These are phyloP conservation scores for Ascochyta clinopodiicola DNA, from an alignment of 2,329 filamentous ascomycete genomes.

Conservation along the genomic window DNA sequence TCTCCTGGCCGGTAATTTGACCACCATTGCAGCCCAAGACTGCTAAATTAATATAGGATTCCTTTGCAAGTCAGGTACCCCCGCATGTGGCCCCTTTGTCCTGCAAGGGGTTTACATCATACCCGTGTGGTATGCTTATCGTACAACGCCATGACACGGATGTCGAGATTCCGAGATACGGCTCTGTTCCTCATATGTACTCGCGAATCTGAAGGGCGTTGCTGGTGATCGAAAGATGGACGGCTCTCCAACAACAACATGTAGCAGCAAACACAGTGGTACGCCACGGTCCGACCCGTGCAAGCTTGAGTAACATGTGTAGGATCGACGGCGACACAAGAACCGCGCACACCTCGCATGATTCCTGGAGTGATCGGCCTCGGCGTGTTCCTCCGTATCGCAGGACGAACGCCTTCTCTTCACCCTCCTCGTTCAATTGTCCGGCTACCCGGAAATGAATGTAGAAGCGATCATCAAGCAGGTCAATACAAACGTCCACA, in stretches of 20 bases:
- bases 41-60: too few species aligned
- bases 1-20: too few species aligned
- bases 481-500: neutral
- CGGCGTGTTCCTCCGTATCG: neutral
- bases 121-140: too few species aligned
- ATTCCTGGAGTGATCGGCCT: neutral
- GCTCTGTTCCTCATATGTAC: neutral
- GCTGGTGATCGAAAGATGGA: neutral
- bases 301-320: constrained; percentile 12
- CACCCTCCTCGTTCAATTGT: neutral
- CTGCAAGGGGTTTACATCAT: too few species aligned
- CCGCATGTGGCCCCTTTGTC: too few species aligned
- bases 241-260: neutral
- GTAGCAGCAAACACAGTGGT: constrained; percentile 2
- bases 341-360: constrained; percentile 10
- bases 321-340: constrained; percentile 4
- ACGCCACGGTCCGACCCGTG: constrained; percentile 14
- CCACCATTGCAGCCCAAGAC: too few species aligned
- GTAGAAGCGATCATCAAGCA: neutral
- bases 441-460: constrained; percentile 13
- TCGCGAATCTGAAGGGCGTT: neutral
- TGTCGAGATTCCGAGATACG: neutral
- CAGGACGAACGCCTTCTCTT: neutral
- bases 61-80: too few species aligned
- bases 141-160: neutral